A percentile compares a stretch with the other conserved stretches of the same genome.
phyloP scores from a whole-genome alignment of 176 grass and related monocot species.

The Typha latifolia region DNA sequence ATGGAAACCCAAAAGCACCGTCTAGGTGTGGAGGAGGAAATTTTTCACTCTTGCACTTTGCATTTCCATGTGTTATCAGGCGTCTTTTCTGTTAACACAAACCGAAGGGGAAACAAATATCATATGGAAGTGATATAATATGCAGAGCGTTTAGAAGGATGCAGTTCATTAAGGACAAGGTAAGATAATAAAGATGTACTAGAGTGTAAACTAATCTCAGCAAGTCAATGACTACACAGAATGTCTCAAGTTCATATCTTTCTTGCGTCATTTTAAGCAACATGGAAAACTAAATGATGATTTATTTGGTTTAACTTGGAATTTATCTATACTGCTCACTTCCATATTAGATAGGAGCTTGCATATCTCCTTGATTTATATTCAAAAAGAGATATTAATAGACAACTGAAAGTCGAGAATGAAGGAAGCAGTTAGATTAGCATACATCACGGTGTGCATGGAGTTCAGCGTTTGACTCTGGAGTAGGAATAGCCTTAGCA shows the following conservation, averaged over 20 bases:
- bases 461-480: background rate
- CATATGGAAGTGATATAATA: too few relatives aligned
- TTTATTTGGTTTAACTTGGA: too few relatives aligned
- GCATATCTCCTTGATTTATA: background rate
- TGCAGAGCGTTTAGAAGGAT: too few relatives aligned
- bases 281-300: too few relatives aligned
- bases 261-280: too few relatives aligned
- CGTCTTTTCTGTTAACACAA: background rate
- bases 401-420: background rate
- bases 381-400: background rate
- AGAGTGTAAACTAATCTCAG: too few relatives aligned
- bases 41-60: slow-evolving; percentile 15
- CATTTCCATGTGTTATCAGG: background rate
- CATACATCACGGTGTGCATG: background rate
- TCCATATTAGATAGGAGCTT: background rate
- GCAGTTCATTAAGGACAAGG: too few relatives aligned
- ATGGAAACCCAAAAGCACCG: background rate
- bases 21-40: slow-evolving; percentile 8
- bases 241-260: too few relatives aligned
- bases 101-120: background rate
- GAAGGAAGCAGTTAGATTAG: background rate
- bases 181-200: too few relatives aligned
- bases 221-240: too few relatives aligned
- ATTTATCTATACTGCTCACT: too few relatives aligned
- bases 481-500: background rate